A percentile compares a stretch with the other conserved stretches of the same genome.
Evolutionary conservation across 202 grass and related monocot genomes (phyloP).

Genomic region (Cymbopogon flexuosus): DNA sequence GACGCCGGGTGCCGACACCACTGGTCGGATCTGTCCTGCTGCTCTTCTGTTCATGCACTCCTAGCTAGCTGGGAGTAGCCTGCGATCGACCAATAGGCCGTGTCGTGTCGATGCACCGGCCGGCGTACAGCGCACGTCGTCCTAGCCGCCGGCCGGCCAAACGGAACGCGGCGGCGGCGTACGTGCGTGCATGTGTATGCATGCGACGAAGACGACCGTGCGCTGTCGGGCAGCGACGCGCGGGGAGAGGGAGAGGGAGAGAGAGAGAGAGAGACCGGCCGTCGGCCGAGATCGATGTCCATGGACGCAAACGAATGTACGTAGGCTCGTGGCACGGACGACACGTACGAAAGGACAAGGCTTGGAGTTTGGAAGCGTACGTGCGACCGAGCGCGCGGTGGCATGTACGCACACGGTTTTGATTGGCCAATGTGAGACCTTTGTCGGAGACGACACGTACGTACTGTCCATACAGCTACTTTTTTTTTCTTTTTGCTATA

Average conservation of each 20-base stretch:
- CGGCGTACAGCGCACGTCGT: no score
- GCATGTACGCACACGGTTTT: not conserved
- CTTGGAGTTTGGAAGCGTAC: not conserved
- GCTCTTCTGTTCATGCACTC: no score
- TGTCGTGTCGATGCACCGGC: no score
- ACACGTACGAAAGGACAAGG: not conserved
- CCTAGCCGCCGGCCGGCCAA: no score
- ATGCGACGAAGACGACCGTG: no score
- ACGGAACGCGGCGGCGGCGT: no score
- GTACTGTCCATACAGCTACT: not conserved
- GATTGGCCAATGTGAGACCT: not conserved
- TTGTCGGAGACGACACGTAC: not conserved
- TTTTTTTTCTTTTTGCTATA: not conserved
- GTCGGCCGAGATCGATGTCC: no score
- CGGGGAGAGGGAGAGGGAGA: not conserved
- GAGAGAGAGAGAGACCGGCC: not conserved
- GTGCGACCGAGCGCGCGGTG: not conserved
- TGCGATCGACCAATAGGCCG: no score
- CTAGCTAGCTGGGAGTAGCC: no score
- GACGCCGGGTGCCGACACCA: no score
- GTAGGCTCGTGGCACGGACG: not conserved
- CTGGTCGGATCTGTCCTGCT: no score
- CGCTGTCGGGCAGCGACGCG: not conserved
- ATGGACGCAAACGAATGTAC: not conserved
- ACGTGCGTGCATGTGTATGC: no score